A percentile compares a stretch with the other conserved stretches of the same genome.
phyloP scores from a whole-genome alignment of 148 eudicot species.

The Rhododendron ovatum region DNA sequence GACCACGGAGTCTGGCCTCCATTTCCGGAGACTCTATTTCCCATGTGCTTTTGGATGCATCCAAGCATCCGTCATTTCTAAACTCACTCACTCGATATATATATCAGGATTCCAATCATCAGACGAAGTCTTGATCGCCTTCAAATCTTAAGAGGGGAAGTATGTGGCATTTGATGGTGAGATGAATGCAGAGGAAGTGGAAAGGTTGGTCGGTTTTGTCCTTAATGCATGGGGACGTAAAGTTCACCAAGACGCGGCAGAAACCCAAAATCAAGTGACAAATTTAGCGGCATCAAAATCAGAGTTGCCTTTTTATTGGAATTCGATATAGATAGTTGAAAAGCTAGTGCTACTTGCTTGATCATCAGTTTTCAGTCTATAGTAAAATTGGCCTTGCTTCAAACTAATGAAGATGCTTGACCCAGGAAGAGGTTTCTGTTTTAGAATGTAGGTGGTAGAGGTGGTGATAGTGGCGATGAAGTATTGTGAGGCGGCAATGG shows the following conservation, averaged over 20 bases:
- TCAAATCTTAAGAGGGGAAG: slow-evolving; percentile 69
- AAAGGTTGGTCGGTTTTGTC: slow-evolving; percentile 67
- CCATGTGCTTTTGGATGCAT: slow-evolving; percentile 62
- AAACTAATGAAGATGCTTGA: neutral
- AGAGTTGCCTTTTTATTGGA: neutral
- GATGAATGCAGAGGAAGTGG: slow-evolving; percentile 53
- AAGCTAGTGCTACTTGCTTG: neutral
- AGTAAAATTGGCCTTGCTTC: neutral
- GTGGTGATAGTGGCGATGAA: too few species aligned
- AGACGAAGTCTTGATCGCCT: slow-evolving; percentile 61
- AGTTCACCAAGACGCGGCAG: slow-evolving; percentile 54
- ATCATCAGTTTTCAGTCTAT: neutral
- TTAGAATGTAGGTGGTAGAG: too few species aligned
- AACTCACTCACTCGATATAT: slow-evolving; percentile 35
- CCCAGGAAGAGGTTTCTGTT: too few species aligned
- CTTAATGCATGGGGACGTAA: slow-evolving; percentile 67
- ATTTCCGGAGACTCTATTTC: slow-evolving; percentile 56
- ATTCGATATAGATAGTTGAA: neutral
- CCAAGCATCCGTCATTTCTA: slow-evolving; percentile 58
- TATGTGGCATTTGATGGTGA: slow-evolving; percentile 48
- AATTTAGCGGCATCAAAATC: neutral
- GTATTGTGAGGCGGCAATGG: too few species aligned
- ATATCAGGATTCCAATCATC: slow-evolving; percentile 56
- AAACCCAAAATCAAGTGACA: slow-evolving; percentile 47
- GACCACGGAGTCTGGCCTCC: slow-evolving; percentile 34